Percentiles rank a stretch among this genome's conserved stretches.
Conservation (phyloP, 1,284 basidiomycete genomes). For the Porogramme epimiltina region DNA sequence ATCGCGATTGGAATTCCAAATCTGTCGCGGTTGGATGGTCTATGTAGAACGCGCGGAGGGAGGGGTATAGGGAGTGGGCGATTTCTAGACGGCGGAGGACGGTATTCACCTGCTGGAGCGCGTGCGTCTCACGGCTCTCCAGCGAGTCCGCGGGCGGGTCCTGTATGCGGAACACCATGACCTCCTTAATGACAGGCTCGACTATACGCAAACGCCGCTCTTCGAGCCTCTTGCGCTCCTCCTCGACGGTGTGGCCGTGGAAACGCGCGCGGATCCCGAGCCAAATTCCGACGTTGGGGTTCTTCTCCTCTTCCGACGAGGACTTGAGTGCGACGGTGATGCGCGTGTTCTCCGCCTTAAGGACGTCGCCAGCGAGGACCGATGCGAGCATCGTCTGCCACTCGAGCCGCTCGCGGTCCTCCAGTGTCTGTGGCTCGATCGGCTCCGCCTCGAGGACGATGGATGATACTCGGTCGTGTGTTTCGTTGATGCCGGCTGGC, state of each 20-base stretch:
- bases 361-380: slow-evolving; percentile 89
- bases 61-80: slow-evolving; percentile 88
- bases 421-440: slow-evolving; percentile 61
- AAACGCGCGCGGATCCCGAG: slow-evolving; percentile 88
- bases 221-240: slow-evolving; percentile 82
- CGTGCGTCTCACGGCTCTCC: slow-evolving; percentile 47
- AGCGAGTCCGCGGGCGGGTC: slow-evolving; percentile 40
- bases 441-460: slow-evolving; percentile 61
- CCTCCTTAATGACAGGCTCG: slow-evolving; percentile 83
- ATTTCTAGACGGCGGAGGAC: slow-evolving; percentile 82
- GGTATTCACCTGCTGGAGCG: slow-evolving; percentile 72
- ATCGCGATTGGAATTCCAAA: slow-evolving; percentile 70
- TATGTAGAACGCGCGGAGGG: slow-evolving; percentile 74
- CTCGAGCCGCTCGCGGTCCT: slow-evolving; percentile 83
- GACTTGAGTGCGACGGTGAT: slow-evolving; percentile 76
- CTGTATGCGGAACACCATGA: slow-evolving; percentile 70
- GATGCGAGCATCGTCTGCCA: slow-evolving; percentile 96
- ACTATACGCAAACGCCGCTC: slow-evolving; percentile 82
- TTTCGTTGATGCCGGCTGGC: slow-evolving; percentile 43
- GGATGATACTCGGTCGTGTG: slow-evolving; percentile 53
- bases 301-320: slow-evolving; percentile 69
- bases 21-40: slow-evolving; percentile 78
- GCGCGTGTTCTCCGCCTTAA: slow-evolving; percentile 90
- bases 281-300: slow-evolving; percentile 78
- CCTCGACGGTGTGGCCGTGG: slow-evolving; percentile 77